Conservation (phyloP, 305 asterid species). For the Fraxinus platypoda region DNA sequence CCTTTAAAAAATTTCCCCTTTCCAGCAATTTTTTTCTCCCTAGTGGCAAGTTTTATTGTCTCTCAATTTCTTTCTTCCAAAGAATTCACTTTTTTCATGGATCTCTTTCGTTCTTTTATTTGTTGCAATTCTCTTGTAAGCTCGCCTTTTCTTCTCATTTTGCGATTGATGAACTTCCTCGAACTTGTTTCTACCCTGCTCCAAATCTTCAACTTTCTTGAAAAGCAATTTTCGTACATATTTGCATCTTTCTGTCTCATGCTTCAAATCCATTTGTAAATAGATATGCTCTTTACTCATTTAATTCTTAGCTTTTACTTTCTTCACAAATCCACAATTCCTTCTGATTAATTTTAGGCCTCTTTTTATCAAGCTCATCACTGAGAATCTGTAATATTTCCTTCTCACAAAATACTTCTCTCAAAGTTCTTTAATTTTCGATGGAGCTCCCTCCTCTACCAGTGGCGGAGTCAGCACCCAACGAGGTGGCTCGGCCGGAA, state of each 20-base stretch:
- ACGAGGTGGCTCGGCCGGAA: background rate
- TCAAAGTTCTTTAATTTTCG: background rate
- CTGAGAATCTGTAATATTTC: background rate
- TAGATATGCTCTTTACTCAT: background rate
- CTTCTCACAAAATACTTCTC: background rate
- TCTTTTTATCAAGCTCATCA: constrained; percentile 1
- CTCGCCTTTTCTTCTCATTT: background rate
- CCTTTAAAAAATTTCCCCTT: background rate
- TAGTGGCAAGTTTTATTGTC: background rate
- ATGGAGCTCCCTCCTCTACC: background rate
- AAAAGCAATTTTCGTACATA: background rate
- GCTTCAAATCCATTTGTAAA: constrained; percentile 8
- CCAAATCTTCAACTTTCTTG: background rate
- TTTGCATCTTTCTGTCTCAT: background rate
- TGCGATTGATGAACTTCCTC: background rate
- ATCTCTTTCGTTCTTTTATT: background rate
- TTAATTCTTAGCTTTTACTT: background rate
- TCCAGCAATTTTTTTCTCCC: background rate
- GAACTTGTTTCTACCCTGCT: background rate
- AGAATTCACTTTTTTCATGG: background rate
- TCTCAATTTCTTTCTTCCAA: background rate
- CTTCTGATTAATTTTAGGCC: background rate
- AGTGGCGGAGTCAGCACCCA: background rate
- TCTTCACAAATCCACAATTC: background rate
- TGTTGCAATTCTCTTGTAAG: background rate